phyloP scores from a whole-genome alignment of 2,329 filamentous ascomycete species.

The Truncatella angustata region DNA sequence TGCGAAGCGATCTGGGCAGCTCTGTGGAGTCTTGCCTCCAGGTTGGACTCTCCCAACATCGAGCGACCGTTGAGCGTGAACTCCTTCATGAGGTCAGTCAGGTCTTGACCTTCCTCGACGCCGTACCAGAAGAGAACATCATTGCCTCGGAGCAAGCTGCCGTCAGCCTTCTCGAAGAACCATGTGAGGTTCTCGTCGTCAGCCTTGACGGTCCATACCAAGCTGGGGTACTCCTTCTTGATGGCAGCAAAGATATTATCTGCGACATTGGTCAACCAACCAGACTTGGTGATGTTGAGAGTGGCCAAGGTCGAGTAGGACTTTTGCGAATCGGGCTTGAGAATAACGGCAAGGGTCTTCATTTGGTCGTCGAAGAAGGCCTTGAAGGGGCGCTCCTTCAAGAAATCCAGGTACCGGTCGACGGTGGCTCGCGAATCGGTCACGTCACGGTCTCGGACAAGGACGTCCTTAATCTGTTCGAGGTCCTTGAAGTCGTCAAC shows the following conservation, averaged over 20 bases:
- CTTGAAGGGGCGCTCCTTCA: constrained; percentile 78
- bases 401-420: constrained; percentile 78
- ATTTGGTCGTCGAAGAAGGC: constrained; percentile 93
- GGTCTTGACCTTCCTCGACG: constrained; percentile 49
- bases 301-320: constrained; percentile 81
- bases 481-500: constrained; percentile 75
- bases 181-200: constrained; percentile 96
- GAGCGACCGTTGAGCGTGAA: constrained; percentile 79
- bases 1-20: constrained; percentile 69
- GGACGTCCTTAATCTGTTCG: constrained; percentile 74
- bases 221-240: constrained; percentile 87
- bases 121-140: constrained; percentile 98
- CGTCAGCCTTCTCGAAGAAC: constrained; percentile 97
- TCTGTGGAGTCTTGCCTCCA: constrained; percentile 79
- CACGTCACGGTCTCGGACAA: constrained; percentile 78
- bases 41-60: constrained; percentile 86
- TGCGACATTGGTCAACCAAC: constrained; percentile 90
- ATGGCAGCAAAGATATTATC: constrained; percentile 94
- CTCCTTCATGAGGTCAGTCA: constrained; percentile 60
- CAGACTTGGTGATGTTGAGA: constrained; percentile 88
- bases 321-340: constrained; percentile 67
- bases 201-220: constrained; percentile 95
- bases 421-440: constrained; percentile 81
- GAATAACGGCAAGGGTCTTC: constrained; percentile 86
- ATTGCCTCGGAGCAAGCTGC: constrained; percentile 80